phyloP scores from a whole-genome alignment of 2,329 filamentous ascomycete genomes.

The Pseudopyrenochaeta lycopersici region DNA sequence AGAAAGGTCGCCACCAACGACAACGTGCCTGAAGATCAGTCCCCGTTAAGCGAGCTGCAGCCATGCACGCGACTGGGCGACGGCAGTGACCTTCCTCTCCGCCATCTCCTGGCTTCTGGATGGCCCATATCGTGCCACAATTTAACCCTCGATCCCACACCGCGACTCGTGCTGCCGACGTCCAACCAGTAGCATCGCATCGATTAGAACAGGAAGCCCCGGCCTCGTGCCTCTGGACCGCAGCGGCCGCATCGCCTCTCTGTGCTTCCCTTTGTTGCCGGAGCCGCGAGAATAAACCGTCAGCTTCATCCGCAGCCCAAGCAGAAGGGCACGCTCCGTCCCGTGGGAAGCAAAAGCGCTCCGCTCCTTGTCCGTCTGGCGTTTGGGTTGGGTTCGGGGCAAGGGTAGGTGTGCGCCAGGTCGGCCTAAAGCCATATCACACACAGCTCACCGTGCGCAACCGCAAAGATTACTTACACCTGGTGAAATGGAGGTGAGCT shows the following conservation, averaged over 20 bases:
- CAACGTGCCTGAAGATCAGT: conserved; percentile 3
- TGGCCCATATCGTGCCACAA: conserved; percentile 20
- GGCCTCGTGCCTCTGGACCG: not conserved
- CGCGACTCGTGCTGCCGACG: conserved; percentile 21
- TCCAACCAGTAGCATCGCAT: conserved; percentile 14
- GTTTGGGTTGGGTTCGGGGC: conserved; percentile 2
- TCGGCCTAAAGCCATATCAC: conserved; percentile 31
- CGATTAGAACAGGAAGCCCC: conserved; percentile 1
- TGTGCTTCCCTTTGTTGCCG: conserved; percentile 3
- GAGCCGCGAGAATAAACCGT: not conserved
- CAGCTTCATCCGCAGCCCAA: not conserved
- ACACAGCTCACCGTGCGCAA: conserved; percentile 38
- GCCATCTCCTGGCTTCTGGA: conserved; percentile 15
- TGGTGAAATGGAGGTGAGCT: conserved; percentile 47
- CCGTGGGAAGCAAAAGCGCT: not conserved
- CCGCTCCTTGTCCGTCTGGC: conserved; percentile 1
- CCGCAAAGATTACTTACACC: conserved; percentile 32
- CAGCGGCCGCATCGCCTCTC: not conserved
- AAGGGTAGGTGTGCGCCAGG: conserved; percentile 8
- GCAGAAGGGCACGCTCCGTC: not conserved
- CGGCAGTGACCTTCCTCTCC: conserved; percentile 10
- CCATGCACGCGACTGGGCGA: conserved; percentile 13
- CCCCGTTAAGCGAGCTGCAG: conserved; percentile 3
- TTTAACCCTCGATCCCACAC: conserved; percentile 12
- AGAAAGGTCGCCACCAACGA: not conserved